phyloP scores from a whole-genome alignment of 106 monocot genomes.

The Dendrobium officinale region DNA sequence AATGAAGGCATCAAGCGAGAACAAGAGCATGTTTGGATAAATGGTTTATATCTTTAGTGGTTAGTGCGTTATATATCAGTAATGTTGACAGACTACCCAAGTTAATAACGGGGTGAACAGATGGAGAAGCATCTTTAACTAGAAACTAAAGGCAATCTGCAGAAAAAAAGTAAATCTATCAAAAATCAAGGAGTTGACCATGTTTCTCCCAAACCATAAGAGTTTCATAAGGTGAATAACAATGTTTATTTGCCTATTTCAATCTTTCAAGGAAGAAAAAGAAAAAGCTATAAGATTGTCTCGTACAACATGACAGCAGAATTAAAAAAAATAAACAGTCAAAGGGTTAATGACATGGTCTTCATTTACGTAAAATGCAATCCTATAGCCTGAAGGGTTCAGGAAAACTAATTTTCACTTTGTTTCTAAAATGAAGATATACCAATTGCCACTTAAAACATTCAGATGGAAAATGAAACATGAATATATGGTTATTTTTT shows the following conservation, averaged over 20 bases:
- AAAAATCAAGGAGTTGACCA: background rate
- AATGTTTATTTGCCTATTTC: background rate
- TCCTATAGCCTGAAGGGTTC: background rate
- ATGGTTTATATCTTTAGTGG: background rate
- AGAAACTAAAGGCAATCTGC: background rate
- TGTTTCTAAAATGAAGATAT: background rate
- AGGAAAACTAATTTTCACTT: background rate
- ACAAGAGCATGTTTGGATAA: background rate
- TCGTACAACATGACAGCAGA: background rate
- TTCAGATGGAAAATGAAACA: background rate
- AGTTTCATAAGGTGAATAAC: background rate
- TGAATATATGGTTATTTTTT: background rate
- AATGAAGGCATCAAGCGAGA: too few relatives aligned
- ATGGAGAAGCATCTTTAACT: background rate
- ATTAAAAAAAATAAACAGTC: background rate
- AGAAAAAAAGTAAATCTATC: background rate
- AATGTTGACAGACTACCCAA: background rate
- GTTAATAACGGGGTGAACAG: background rate
- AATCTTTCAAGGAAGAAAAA: background rate
- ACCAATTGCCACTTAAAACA: background rate
- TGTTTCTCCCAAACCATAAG: background rate
- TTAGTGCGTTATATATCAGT: background rate
- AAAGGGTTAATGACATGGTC: background rate
- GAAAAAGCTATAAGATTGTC: background rate
- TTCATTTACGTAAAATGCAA: background rate